Evolutionary conservation across 805 yeast genomes (phyloP).

Genomic region (Saccharomycopsis fibuligera): DNA sequence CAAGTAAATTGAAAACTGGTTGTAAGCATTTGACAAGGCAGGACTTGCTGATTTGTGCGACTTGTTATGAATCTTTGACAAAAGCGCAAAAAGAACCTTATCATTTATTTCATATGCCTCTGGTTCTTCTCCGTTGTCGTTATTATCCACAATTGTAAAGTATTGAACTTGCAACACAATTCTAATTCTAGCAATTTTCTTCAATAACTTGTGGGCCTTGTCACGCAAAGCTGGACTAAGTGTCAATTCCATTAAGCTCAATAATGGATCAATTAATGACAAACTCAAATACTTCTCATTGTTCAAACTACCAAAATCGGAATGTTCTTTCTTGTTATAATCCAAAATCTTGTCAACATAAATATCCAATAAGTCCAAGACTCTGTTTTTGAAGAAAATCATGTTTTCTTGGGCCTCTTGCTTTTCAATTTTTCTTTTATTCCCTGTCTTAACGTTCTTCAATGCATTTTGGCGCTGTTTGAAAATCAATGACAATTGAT

Average conservation of each 20-base stretch:
- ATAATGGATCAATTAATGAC: slow-evolving; percentile 46
- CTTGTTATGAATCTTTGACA: slow-evolving; percentile 39
- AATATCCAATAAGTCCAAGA: slow-evolving; percentile 69
- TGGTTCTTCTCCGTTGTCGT: slow-evolving; percentile 21
- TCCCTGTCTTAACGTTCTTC: slow-evolving; percentile 48
- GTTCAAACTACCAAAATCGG: slow-evolving; percentile 14
- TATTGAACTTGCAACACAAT: slow-evolving; percentile 18
- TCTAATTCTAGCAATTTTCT: slow-evolving; percentile 50
- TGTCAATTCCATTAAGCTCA: slow-evolving; percentile 58
- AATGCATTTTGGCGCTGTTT: slow-evolving; percentile 71
- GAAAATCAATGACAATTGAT: slow-evolving; percentile 75
- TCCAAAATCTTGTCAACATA: slow-evolving; percentile 43
- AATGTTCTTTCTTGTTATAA: neutral
- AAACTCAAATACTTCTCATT: slow-evolving; percentile 34
- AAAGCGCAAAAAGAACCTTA: slow-evolving; percentile 24
- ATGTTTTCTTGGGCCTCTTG: slow-evolving; percentile 74
- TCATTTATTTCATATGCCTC: slow-evolving; percentile 4
- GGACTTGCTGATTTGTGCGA: slow-evolving; percentile 31
- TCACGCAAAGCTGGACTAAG: slow-evolving; percentile 63
- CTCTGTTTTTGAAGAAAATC: slow-evolving; percentile 68
- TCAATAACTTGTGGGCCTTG: slow-evolving; percentile 68
- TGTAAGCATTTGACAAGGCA: slow-evolving; percentile 40
- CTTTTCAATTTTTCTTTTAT: slow-evolving; percentile 65
- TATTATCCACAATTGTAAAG: slow-evolving; percentile 12
- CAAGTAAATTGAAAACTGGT: slow-evolving; percentile 58